A percentile compares a stretch with the other conserved stretches of the same genome.
Conservation (phyloP, 2,329 filamentous ascomycete genomes). For the Periconia macrospinosa region DNA sequence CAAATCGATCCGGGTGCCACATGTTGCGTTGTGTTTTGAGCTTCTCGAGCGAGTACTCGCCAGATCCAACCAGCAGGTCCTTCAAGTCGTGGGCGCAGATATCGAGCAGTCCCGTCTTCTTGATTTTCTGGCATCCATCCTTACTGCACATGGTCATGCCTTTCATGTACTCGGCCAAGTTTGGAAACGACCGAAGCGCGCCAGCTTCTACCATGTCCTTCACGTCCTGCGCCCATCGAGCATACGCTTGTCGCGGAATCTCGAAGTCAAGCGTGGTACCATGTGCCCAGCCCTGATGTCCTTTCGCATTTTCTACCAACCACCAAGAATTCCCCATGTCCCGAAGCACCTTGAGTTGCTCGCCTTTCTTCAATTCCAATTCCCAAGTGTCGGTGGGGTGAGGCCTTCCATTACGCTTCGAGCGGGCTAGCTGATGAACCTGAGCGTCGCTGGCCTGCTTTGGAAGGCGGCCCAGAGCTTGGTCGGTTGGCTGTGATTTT, state of each 20-base stretch:
- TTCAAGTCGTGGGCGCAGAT: constrained; percentile 35
- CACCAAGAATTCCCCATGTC: constrained; percentile 29
- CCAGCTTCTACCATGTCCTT: constrained; percentile 17
- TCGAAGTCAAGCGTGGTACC: constrained; percentile 26
- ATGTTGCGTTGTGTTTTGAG: constrained; percentile 30
- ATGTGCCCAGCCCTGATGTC: constrained; percentile 25
- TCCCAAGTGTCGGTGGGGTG: constrained; percentile 28
- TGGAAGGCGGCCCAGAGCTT: not conserved
- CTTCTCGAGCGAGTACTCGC: constrained; percentile 21
- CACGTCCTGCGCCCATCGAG: constrained; percentile 18
- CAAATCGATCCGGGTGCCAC: constrained; percentile 40
- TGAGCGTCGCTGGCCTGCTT: constrained; percentile 1
- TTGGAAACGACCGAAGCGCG: constrained; percentile 20
- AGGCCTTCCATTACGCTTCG: constrained; percentile 23
- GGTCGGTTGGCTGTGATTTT: not conserved
- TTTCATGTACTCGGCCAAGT: constrained; percentile 20
- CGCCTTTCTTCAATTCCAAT: constrained; percentile 21
- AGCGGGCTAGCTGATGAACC: constrained; percentile 17
- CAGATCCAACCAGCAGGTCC: constrained; percentile 28
- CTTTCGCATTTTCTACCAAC: constrained; percentile 14
- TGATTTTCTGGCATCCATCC: constrained; percentile 19
- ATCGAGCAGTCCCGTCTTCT: constrained; percentile 8
- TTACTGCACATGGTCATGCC: constrained; percentile 15
- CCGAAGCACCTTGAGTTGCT: constrained; percentile 25
- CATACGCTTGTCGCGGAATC: constrained; percentile 19